phyloP scores from a whole-genome alignment of 129 eudicot species.

The Deinandra increscens region DNA sequence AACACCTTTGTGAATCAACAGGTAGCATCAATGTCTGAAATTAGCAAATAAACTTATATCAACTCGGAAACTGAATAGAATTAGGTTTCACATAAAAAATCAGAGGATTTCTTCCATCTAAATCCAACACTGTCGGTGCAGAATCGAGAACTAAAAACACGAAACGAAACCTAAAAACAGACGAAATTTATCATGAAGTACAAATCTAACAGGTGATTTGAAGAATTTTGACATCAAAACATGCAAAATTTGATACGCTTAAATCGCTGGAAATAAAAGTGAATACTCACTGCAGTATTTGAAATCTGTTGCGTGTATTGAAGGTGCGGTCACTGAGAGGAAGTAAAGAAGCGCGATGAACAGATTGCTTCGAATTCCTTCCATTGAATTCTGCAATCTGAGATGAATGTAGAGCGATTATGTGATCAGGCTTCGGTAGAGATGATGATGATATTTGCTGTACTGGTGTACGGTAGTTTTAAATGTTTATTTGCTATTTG shows the following conservation, averaged over 20 bases:
- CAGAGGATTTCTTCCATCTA: neutral
- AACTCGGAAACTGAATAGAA: neutral
- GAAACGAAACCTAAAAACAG: neutral
- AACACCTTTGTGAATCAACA: neutral
- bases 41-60: neutral
- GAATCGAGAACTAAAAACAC: neutral
- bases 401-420: constrained; percentile 4
- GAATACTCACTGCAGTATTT: constrained; percentile 33
- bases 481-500: constrained; percentile 9
- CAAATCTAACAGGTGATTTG: constrained; percentile 12
- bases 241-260: neutral
- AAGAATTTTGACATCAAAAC: neutral
- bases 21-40: neutral
- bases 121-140: constrained; percentile 10
- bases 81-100: constrained; percentile 6
- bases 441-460: neutral
- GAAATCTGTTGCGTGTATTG: constrained; percentile 34
- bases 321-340: constrained; percentile 17
- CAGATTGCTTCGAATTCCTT: constrained; percentile 20
- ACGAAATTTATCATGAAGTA: neutral
- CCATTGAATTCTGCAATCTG: constrained; percentile 27
- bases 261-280: neutral
- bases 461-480: constrained; percentile 3
- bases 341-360: constrained; percentile 6
- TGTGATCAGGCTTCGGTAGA: neutral